Evolutionary conservation across 2,329 filamentous ascomycete species (phyloP), one percentile per base, ranked within the genome.

Genomic region (Nectriaceae sp.): DNA sequence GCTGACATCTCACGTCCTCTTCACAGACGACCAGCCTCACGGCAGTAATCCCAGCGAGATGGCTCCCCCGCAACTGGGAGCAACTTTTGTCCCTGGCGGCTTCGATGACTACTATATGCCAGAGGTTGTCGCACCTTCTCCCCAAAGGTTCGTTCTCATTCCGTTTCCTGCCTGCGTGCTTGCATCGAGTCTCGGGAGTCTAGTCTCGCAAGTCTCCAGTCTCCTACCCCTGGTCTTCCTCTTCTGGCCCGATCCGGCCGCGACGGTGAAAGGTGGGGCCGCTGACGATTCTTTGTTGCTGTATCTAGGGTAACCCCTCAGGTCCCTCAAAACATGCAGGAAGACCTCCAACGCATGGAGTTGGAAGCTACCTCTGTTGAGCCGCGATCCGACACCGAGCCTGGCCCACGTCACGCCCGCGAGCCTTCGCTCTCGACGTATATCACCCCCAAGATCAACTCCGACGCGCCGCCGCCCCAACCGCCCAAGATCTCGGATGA

Each of bases 241-340:
- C 52, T 59, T 51, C 51, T 55, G 50, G 50, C 56, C 62, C 55
- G 53, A 60, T 60, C 49, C 53, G 55, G 58, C 53, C 54, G 45
- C 40, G 54, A 61, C 60, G 60, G 58, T 61, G 55, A 62, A 57
- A 55, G 57, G 67, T 66, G 65, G 66, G 65, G 65, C 66, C 57
- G 65, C 70, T 72, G 65, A 75, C 69, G 56, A 56, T 62, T 60
- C 62, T 67, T 57, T 38, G 41, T 40, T 59, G 54, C 56, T 62
- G 61, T 65, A 55, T 66, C 59, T 70, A 96, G 90, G 76, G 84
- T 95, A 65, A 96, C 93, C 85, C 89, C 90, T 68, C 91, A 97
- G 78, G 91, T 97, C 58, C 90, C 93, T 60, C 89, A 93, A 72
- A 93, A 96, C 73, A 97, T 99, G 83, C 91, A 96, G 75, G 87